Conservation (phyloP, 1,284 basidiomycete genomes). For the Schizophyllum amplum region DNA sequence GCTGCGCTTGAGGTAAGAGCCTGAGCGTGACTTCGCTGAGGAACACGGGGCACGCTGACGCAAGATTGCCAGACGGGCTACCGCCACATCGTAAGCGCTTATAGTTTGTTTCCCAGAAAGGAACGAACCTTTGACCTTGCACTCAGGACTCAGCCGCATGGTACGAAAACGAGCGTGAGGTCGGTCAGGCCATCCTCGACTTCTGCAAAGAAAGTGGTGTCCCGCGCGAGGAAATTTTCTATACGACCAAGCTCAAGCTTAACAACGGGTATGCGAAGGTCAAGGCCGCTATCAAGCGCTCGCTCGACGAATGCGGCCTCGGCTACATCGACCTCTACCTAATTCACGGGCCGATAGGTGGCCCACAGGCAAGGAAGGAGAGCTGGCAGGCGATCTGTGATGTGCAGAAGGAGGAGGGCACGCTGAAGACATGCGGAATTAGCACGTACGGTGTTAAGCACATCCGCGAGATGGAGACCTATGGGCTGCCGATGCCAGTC, state of each 20-base stretch:
- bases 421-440: conserved; percentile 59
- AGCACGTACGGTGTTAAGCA: conserved; percentile 66
- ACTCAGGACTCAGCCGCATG: conserved; percentile 48
- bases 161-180: conserved; percentile 65
- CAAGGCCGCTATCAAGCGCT: conserved; percentile 42
- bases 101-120: conserved; percentile 12
- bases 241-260: conserved; percentile 60
- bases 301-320: conserved; percentile 43
- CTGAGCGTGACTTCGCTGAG: conserved; percentile 9
- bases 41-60: conserved; percentile 4
- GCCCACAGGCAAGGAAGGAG: conserved; percentile 39
- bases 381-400: conserved; percentile 51
- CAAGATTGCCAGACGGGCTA: conserved; percentile 42
- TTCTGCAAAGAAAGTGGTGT: conserved; percentile 39
- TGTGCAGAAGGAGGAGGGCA: conserved; percentile 47
- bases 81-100: conserved; percentile 49
- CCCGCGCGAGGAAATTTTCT: conserved; percentile 53
- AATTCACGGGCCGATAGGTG: conserved; percentile 57
- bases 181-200: conserved; percentile 51
- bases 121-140: conserved; percentile 8
- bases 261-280: conserved; percentile 47
- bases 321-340: conserved; percentile 65
- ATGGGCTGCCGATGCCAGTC: conserved; percentile 42
- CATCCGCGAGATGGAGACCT: conserved; percentile 49
- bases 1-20: conserved; percentile 52